Base-by-base conservation (phyloP, 495 filamentous ascomycete genomes). In the Monascus purpureus region DNA sequence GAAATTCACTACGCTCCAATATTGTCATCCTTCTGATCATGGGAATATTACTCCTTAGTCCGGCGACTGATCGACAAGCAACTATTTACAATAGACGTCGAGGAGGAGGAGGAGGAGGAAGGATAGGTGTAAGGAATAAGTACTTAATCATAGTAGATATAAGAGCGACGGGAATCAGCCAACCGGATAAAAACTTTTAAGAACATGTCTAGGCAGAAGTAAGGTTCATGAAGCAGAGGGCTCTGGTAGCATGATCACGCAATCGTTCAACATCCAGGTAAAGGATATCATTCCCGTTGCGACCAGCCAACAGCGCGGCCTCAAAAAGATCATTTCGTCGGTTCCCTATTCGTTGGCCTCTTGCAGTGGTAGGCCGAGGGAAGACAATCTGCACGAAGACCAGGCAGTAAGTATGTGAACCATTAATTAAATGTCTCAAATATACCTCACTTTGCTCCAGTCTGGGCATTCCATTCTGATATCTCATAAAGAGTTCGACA, bases 1-100 rank as follows among this genome's bases (percentile, higher is more conserved):
- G 14, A 85, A 80, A 35, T 65, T 59, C 62, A 83, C 79, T 28
- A 86, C 88, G 41, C 86, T 80, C n/a, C n/a, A n/a, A n/a, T n/a
- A n/a, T n/a, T n/a, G n/a, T n/a, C n/a, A n/a, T n/a, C n/a, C n/a
- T n/a, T n/a, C n/a, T n/a, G n/a, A n/a, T n/a, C n/a, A n/a, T n/a
- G n/a, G n/a, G n/a, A n/a, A n/a, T n/a, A n/a, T n/a, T n/a, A n/a
- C n/a, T n/a, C n/a, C n/a, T n/a, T n/a, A n/a, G n/a, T n/a, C n/a
- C n/a, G n/a, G n/a, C n/a, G n/a, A n/a, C n/a, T n/a, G n/a, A n/a
- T n/a, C n/a, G n/a, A n/a, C n/a, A n/a, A n/a, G n/a, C n/a, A n/a
- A n/a, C n/a, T n/a, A n/a, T n/a, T n/a, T n/a, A n/a, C n/a, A n/a
- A n/a, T n/a, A n/a, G n/a, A n/a, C n/a, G n/a, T n/a, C n/a, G n/a